Evolutionary conservation across 2,329 filamentous ascomycete genomes (phyloP), one percentile per base, ranked within the genome.

Genomic region (Penicillium sp.): DNA sequence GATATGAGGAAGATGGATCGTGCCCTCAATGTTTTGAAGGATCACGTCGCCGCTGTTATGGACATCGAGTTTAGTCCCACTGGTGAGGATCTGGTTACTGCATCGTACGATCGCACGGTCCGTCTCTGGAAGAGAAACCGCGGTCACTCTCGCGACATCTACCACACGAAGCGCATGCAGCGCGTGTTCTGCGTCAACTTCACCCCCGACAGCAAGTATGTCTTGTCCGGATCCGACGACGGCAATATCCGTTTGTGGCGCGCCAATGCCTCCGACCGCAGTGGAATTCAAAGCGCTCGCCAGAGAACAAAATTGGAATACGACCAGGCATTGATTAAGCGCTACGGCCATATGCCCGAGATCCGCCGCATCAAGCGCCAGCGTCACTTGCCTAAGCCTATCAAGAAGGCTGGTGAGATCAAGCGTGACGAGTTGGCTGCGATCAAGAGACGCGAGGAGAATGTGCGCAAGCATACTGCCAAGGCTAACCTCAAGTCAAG

Each of bases 81-180:
- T 0, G 95, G 95, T 60, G 90, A 97, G 75, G 93, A 97, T 75
- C 85, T 99, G 48, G 92, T 98, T 20, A 91, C 89, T 14, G 95
- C 91, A 5, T 92, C 90, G 0, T 96, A 95, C 78, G 91, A 96
- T 73, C 88, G 92, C 62, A 96, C 92, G 4, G 83, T 99, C 54
- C 87, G 95, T 53, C 81, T 98, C 52, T 98, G 92, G 90, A 87
- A 87, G 73, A 85, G 90, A 58, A 86, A 88, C 65, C 82, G 88
- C 62, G 94, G 94, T 25, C 91, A 95, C 77, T 93, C 90, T 14
- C 85, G 93, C 68, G 95, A 99, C 72, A 88, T 97, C 51, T 99
- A 98, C 78, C 93, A 98, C 81, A 98, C 95, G 17, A 96, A 97
- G 79, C 88, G 95, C 64, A 97, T 97, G 94, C 94, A 98, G 81